A percentile compares a stretch with the other conserved stretches of the same genome.
Conservation (phyloP, 768 basidiomycete species). For the Boletus sensibilis region DNA sequence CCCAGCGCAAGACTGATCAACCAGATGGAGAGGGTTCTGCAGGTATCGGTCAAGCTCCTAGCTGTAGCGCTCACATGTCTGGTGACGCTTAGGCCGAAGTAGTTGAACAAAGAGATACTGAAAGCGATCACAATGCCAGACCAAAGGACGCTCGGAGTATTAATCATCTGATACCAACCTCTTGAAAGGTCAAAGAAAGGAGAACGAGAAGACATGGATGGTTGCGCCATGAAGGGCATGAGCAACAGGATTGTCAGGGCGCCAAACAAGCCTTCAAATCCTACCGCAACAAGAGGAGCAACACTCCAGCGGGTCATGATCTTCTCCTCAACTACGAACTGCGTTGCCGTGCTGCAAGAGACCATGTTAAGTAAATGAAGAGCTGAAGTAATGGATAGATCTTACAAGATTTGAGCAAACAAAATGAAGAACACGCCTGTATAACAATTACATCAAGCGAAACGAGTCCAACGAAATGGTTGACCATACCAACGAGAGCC, state of each 20-base stretch:
- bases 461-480: constrained; percentile 11
- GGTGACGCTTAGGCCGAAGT: constrained; percentile 91
- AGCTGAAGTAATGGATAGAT: background rate
- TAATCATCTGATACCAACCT: constrained; percentile 86
- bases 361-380: background rate
- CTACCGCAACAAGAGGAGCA: constrained; percentile 88
- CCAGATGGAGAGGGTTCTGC: constrained; percentile 96
- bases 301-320: constrained; percentile 88
- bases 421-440: constrained; percentile 87
- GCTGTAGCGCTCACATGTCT: constrained; percentile 91
- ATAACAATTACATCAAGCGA: constrained; percentile 15
- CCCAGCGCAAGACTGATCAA: constrained; percentile 83
- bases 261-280: constrained; percentile 93
- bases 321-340: constrained; percentile 96
- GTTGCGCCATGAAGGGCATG: constrained; percentile 77
- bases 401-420: constrained; percentile 94
- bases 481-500: constrained; percentile 63
- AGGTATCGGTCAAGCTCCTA: constrained; percentile 89
- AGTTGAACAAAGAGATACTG: constrained; percentile 83
- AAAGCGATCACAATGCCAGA: constrained; percentile 69
- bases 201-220: constrained; percentile 59
- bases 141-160: constrained; percentile 68
- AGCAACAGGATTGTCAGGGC: constrained; percentile 71
- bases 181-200: constrained; percentile 85
- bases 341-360: constrained; percentile 72